Percentiles rank a stretch among this genome's conserved stretches.
Evolutionary conservation across 768 basidiomycete species (phyloP).

Genomic region (Agrocybe pediades): DNA sequence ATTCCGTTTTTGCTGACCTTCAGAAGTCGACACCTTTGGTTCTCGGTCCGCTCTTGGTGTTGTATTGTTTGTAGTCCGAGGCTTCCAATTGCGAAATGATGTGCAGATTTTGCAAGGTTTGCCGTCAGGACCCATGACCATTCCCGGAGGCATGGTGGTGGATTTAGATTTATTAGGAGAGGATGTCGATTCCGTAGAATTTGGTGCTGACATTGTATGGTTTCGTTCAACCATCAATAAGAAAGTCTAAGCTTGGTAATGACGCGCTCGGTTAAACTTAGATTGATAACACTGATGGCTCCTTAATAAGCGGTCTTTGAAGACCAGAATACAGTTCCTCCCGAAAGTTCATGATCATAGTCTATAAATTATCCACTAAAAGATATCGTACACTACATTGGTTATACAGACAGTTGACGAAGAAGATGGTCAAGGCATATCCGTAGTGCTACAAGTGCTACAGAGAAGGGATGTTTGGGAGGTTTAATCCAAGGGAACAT

Average conservation of each 20-base stretch:
- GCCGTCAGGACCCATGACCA: constrained; percentile 90
- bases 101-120: constrained; percentile 95
- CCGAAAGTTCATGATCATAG: too few relatives aligned
- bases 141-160: constrained; percentile 65
- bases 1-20: constrained; percentile 15
- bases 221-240: background rate
- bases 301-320: background rate
- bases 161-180: constrained; percentile 1
- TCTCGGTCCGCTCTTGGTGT: constrained; percentile 22
- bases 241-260: too few relatives aligned
- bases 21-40: constrained; percentile 16
- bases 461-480: background rate
- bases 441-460: background rate
- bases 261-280: background rate
- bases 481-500: too few relatives aligned
- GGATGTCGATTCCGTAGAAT: background rate
- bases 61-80: constrained; percentile 36
- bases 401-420: background rate
- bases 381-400: background rate
- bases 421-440: background rate
- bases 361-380: background rate
- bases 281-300: background rate
- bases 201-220: background rate
- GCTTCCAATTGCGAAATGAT: constrained; percentile 74
- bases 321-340: background rate